Conservation (phyloP, 2,329 filamentous ascomycete genomes). For the Xylaria sp. region DNA sequence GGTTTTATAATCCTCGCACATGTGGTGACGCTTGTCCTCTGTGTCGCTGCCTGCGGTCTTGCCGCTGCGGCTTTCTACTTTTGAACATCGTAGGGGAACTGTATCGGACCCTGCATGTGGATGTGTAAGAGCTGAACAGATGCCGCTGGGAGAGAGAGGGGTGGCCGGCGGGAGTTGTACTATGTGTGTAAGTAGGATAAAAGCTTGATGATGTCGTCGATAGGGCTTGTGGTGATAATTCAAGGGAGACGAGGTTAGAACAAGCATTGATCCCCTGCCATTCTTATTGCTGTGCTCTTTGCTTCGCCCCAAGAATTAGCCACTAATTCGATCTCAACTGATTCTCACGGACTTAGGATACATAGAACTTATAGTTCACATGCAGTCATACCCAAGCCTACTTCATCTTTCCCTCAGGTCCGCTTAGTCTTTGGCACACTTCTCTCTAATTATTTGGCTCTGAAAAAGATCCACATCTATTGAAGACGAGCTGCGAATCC, state of each 20-base stretch:
- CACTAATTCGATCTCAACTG: too few relatives aligned
- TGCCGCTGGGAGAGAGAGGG: neutral
- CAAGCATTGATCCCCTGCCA: neutral
- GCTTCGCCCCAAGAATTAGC: neutral
- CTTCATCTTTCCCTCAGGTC: too few relatives aligned
- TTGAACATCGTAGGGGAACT: neutral
- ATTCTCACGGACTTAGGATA: too few relatives aligned
- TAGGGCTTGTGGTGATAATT: neutral
- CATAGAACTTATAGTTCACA: too few relatives aligned
- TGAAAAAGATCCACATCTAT: too few relatives aligned
- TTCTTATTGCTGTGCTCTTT: neutral
- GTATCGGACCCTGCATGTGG: neutral
- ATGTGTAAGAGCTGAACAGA: neutral
- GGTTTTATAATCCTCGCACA: neutral
- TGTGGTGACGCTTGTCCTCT: neutral
- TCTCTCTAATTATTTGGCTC: too few relatives aligned
- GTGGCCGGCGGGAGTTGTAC: too few relatives aligned
- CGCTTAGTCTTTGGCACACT: too few relatives aligned
- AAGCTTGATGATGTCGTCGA: neutral
- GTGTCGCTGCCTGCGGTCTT: neutral
- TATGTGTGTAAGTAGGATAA: neutral
- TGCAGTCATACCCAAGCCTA: too few relatives aligned
- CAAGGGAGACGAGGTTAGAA: neutral
- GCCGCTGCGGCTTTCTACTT: too few relatives aligned
- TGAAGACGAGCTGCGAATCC: too few relatives aligned